phyloP scores from a whole-genome alignment of 2,329 filamentous ascomycete genomes.

The Talaromyces funiculosus region DNA sequence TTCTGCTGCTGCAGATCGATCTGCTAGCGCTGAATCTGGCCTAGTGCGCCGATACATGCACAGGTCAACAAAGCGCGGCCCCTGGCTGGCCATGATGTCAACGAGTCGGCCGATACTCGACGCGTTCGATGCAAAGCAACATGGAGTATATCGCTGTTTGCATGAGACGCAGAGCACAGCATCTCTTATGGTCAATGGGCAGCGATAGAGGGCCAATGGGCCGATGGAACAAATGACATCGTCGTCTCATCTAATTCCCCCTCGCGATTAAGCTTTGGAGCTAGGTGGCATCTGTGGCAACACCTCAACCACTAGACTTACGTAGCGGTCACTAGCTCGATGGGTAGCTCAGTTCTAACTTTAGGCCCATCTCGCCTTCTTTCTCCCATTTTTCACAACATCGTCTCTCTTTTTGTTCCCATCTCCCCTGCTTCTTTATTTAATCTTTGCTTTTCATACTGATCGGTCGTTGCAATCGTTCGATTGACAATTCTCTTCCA shows the following conservation, averaged over 20 bases:
- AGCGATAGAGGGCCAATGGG: background rate
- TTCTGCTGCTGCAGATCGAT: background rate
- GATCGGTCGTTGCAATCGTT: background rate
- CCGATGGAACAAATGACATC: background rate
- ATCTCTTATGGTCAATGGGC: background rate
- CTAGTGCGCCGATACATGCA: background rate
- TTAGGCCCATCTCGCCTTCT: background rate
- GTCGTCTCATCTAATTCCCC: background rate
- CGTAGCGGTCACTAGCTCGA: background rate
- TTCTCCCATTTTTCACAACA: conserved; percentile 3
- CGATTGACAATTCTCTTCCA: background rate
- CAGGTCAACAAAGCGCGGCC: background rate
- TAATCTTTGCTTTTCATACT: background rate
- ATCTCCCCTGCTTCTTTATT: background rate
- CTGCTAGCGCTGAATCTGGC: background rate
- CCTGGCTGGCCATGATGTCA: background rate
- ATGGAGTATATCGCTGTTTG: background rate
- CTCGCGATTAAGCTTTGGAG: background rate
- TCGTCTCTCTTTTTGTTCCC: background rate
- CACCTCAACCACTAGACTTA: background rate
- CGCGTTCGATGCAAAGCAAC: too few relatives aligned
- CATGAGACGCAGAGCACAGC: background rate
- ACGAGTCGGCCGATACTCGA: background rate
- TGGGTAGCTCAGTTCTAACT: background rate
- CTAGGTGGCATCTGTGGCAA: background rate